Base-by-base conservation (phyloP, 1,284 basidiomycete species). In the Ceraceosorus guamensis region DNA sequence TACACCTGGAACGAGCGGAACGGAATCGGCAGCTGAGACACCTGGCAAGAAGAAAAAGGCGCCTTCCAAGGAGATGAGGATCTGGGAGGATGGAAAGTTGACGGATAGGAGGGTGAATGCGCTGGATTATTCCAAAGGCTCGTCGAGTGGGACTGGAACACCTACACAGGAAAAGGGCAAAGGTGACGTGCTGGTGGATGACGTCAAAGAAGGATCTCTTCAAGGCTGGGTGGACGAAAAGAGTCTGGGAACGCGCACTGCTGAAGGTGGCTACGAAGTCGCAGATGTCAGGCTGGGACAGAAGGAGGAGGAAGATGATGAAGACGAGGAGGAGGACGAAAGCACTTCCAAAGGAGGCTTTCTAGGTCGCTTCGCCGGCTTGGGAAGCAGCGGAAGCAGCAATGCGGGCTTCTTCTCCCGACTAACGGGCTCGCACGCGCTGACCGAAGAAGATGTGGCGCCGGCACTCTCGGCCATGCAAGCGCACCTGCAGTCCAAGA, bases 401-500 rank as follows among this genome's bases (percentile, higher is more conserved):
- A 62, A 57, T 6, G 37, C 35, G 13, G 45, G 45, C 16, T 48
- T 71, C 56, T 64, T 74, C 55, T 67, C 70, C 0, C 82, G 89
- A 32, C 79, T 98, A 59, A 91, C 72, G 0, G 71, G 76, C 5
- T 92, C 91, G 46, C 47, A 54, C 77, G 82, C 85, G 2, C 80
- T 99, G 46, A 88, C 87, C 0, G 82, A 87, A 57, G 81, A 84
- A 45, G 92, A 97, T 75, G 78, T 98, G 43, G 83, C 84, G 61
- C 92, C 93, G 5, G 89, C 95, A 0, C 77, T 98, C 30, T 86
- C 87, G 46, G 88, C 85, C 18, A 98, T 98, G 91, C 91, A 93
- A 75, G 88, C 91, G 62, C 93, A 97, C 76, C 81, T 98, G 48
- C 96, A 97, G 88, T 86, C 88, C 79, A 98, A 98, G 81, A 99